phyloP scores from a whole-genome alignment of 768 basidiomycete species.

The Boletus eberwhitei region DNA sequence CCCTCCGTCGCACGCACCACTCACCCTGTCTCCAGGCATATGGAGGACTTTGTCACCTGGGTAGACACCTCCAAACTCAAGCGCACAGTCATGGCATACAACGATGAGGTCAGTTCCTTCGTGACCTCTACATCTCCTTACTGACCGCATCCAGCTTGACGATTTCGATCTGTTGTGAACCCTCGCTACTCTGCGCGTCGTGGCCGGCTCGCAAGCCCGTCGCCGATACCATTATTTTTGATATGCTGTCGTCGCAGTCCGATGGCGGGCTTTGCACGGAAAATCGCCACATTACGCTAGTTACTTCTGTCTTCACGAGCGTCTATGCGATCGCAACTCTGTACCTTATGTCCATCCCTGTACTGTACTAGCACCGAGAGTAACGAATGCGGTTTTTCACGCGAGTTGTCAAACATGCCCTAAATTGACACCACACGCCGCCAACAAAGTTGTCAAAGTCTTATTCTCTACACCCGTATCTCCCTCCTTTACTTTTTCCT shows the following conservation, averaged over 20 bases:
- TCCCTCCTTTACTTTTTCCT: conserved; percentile 2
- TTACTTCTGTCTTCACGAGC: not conserved
- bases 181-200: not conserved
- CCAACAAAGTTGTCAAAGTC: conserved; percentile 2
- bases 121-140: not conserved
- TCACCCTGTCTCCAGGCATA: conserved; percentile 53
- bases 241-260: not conserved
- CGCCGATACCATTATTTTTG: not conserved
- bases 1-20: not conserved
- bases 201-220: not conserved
- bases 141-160: conserved; percentile 62
- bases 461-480: conserved; percentile 7
- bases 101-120: conserved; percentile 74
- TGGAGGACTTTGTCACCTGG: conserved; percentile 99
- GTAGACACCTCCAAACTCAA: conserved; percentile 97
- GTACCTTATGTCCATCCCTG: not conserved
- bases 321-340: not conserved
- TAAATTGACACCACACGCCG: not conserved
- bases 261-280: conserved; percentile 2
- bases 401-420: conserved; percentile 19
- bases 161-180: conserved; percentile 84
- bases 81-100: conserved; percentile 92
- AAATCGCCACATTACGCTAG: not conserved
- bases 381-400: conserved; percentile 18
- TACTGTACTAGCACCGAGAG: not conserved